Percentiles rank a stretch among this genome's conserved stretches.
phyloP scores from a whole-genome alignment of 257 asterid genomes.

The Solanum pennellii region DNA sequence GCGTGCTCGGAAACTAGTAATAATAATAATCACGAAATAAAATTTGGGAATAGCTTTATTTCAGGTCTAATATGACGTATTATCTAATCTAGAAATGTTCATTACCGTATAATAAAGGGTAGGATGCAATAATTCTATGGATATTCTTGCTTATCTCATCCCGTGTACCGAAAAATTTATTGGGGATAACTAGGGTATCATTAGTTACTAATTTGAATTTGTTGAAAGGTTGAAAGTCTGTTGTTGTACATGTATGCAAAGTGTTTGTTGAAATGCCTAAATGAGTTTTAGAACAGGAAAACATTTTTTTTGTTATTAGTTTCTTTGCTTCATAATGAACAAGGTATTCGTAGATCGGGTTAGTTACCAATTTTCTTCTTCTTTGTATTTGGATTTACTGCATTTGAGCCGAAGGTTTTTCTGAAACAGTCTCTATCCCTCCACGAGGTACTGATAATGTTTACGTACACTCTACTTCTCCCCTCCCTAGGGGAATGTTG shows the following conservation, averaged over 20 bases:
- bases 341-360: background rate
- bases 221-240: background rate
- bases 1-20: too few relatives aligned
- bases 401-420: too few relatives aligned
- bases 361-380: background rate
- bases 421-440: too few relatives aligned
- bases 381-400: too few relatives aligned
- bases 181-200: background rate
- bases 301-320: background rate
- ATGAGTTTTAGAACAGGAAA: background rate
- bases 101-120: background rate
- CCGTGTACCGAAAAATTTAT: accelerated
- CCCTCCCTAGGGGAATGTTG: too few relatives aligned
- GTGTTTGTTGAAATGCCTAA: background rate
- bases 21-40: background rate
- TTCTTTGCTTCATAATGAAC: background rate
- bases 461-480: too few relatives aligned
- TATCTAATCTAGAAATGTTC: too few relatives aligned
- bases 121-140: accelerated
- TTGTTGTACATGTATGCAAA: background rate
- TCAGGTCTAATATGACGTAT: background rate
- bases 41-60: background rate
- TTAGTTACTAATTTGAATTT: background rate
- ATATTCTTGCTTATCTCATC: background rate
- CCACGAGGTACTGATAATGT: too few relatives aligned